Base-by-base conservation (phyloP, 1,139 yeast genomes). In the Taphrina populina region DNA sequence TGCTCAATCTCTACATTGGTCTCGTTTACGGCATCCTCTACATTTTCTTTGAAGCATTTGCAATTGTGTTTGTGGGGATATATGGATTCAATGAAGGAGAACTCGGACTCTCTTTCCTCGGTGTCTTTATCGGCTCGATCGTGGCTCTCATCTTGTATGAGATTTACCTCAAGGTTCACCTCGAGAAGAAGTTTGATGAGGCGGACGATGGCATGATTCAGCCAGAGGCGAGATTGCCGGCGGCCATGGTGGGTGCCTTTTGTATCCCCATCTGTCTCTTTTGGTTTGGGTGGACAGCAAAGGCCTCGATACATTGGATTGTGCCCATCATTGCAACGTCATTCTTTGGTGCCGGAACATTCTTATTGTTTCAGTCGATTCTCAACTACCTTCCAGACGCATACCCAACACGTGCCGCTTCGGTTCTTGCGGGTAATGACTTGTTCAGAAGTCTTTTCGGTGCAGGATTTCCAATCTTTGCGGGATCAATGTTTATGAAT, bases 241-340 rank as follows among this genome's bases (percentile, higher is more conserved):
- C 90, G 17, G 80, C 85, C 83, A 77, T 84, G 71, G 67, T 76
- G 47, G 90, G 87, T 41, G 82, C 88, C 1, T 67, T 83, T 26
- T 76, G 79, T 15, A 71, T 85, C 59, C 90, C 90, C 17, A 73
- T 81, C 46, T 76, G 87, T 0, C 73, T 85, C 59, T 85, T 85
- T 69, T 85, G 95, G 95, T 74, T 84, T 59, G 95, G 84, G 10
- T 85, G 95, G 95, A 77, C 90, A 2, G 78, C 86, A 8, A 76
- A 79, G 64, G 58, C 60, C 8, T 61, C 65, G 4, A 80, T 85
- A 29, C 92, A 84, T 67, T 86, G 90, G 90, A 81, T 84, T 74
- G 85, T 81, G 10, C 88, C 95, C 15, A 72, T 81, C 26, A 79
- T 83, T 26, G 80, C 90, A 0, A 92, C 88, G 60, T 76, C 81